Base-by-base conservation (phyloP, 192 early-diverging fungal genomes). In the Obelidium mucronatum region DNA sequence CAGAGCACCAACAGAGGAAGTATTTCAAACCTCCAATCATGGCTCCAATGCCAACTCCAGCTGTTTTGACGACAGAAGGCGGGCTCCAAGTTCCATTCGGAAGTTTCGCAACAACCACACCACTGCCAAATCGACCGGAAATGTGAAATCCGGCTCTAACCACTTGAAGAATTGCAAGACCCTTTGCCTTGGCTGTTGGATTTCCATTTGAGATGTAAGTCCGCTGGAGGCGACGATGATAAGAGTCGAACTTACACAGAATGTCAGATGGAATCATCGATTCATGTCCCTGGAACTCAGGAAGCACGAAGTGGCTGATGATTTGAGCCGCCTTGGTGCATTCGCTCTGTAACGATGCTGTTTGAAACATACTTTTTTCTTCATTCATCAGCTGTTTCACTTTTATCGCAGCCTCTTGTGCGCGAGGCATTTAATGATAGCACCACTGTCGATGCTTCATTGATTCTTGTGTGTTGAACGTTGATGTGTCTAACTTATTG, bases 151-250 rank as follows among this genome's bases (percentile, higher is more conserved):
- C 96, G 28, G 91, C 94, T 79, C 97, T 96, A 51, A 97, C 72
- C 2, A 96, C 92, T 3, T 94, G 94, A 69, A 97, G 84, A 28
- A 97, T 92, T 67, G 96, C 97, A 36, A 98, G 87, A 13, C 96
- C 95, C 73, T 90, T 85, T 31, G 91, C 91, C n/a, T 34, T 19
- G 3, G 62, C 62, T 64, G 30, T 58, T 11, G 8, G 8, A 28
- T n/a, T n/a, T n/a, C n/a, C n/a, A n/a, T n/a, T n/a, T n/a, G n/a
- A n/a, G n/a, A n/a, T n/a, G n/a, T n/a, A n/a, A n/a, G n/a, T n/a
- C n/a, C n/a, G n/a, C n/a, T n/a, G n/a, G n/a, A n/a, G n/a, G n/a
- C n/a, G n/a, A n/a, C n/a, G n/a, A n/a, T n/a, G n/a, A n/a, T n/a
- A n/a, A n/a, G n/a, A n/a, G n/a, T n/a, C n/a, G 31, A 39, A 19